Evolutionary conservation across 495 filamentous ascomycete species (phyloP), one percentile per base, ranked within the genome.

Genomic region (Bryoglossum gracile): DNA sequence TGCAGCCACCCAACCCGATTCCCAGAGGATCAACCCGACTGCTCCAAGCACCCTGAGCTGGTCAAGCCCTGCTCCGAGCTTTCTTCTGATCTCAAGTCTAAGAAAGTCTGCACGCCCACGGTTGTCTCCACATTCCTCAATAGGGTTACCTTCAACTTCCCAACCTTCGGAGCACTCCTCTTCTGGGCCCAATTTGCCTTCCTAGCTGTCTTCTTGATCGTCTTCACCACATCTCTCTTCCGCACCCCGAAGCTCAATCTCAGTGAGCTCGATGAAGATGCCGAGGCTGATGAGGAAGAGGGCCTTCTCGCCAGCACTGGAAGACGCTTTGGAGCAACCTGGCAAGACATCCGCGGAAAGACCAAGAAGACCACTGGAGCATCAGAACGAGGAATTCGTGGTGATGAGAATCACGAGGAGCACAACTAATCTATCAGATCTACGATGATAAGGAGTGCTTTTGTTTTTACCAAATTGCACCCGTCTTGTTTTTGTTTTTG

Each of bases 181-280:
- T 98, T 97, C 68, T 97, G 89, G 90, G 86, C 87, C 0, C 94
- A 97, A 61, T 95, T 95, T 58, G 81, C 73, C 10, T 97, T 97
- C 67, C 66, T 97, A 37, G 88, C 72, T 16, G 70, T 95, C 11
- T 95, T 92, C 67, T 60, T 94, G 6, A 66, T 94, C 43, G 77
- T 92, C 23, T 81, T 90, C 51, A 33, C 87, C 26, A 82, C 80
- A 2, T 78, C 83, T 2, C 66, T 96, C 1, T 78, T 98, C 68
- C 79, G 86, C 22, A 83, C 88, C 8, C 89, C 91, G 1, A 80
- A 75, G 57, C 61, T 94, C 25, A 73, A 94, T 54, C 71, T 87
- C 41, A 77, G 72, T 37, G 78, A 87, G 62, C 56, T 89, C 8
- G 88, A 95, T 53, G 87, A 89, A 50, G 91, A 96, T 66, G 81